Conservation (phyloP, 441 rosid genomes). For the Populus tomentosa region DNA sequence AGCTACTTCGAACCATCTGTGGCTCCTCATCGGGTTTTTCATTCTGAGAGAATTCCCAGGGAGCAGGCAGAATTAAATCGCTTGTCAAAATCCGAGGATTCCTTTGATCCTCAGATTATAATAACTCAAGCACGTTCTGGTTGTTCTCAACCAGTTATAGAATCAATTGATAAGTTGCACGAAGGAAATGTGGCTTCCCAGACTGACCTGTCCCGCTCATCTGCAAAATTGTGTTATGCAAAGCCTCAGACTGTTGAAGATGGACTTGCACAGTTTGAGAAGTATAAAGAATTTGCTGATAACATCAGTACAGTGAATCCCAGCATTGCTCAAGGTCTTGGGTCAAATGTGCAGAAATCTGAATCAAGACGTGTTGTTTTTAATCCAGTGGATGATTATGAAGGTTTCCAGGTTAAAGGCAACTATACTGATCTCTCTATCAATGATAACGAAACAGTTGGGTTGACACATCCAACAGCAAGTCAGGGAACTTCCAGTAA, state of each 20-base stretch:
- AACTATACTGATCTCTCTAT: conserved; percentile 20
- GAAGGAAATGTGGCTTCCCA: conserved; percentile 35
- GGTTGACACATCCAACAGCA: conserved; percentile 16
- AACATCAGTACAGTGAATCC: conserved; percentile 21
- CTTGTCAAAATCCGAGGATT: conserved; percentile 70
- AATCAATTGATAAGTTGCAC: conserved; percentile 40
- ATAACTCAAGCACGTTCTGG: conserved; percentile 42
- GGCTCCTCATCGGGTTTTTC: conserved; percentile 47
- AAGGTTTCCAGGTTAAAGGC: conserved; percentile 29
- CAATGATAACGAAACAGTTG: conserved; percentile 20
- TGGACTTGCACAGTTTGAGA: conserved; percentile 42
- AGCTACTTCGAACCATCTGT: conserved; percentile 41
- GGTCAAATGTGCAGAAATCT: conserved; percentile 30
- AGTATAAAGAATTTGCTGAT: conserved; percentile 35
- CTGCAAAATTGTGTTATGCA: conserved; percentile 36
- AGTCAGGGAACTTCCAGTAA: conserved; percentile 32
- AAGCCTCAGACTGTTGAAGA: conserved; percentile 42
- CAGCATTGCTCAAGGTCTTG: conserved; percentile 20
- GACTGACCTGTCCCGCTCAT: conserved; percentile 22
- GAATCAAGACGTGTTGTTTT: conserved; percentile 30
- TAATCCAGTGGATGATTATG: conserved; percentile 23
- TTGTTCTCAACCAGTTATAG: conserved; percentile 35
- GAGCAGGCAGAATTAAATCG: conserved; percentile 61
- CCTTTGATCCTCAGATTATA: conserved; percentile 62
- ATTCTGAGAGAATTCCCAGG: conserved; percentile 70